Evolutionary conservation across 805 yeast genomes (phyloP).

Genomic region (Kluyveromyces dobzhanskii): DNA sequence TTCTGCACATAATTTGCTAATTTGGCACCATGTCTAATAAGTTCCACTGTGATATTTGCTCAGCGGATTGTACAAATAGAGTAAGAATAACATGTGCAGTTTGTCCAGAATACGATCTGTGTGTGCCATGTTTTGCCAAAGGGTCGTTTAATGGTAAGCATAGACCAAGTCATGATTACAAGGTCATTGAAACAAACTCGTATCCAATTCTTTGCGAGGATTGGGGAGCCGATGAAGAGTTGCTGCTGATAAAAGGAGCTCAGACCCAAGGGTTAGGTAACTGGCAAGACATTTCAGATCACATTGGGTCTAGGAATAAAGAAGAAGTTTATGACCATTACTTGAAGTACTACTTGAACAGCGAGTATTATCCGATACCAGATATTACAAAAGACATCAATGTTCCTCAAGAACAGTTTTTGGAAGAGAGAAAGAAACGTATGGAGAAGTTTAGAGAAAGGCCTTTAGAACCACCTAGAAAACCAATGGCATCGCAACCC

Average conservation of each 20-base stretch:
- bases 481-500: constrained; percentile 89
- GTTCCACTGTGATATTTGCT: constrained; percentile 91
- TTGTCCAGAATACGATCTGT: constrained; percentile 90
- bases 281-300: constrained; percentile 98
- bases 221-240: constrained; percentile 99
- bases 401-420: constrained; percentile 60
- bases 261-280: constrained; percentile 90
- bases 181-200: constrained; percentile 87
- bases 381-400: constrained; percentile 66
- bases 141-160: constrained; percentile 79
- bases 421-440: constrained; percentile 57
- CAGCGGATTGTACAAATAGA: constrained; percentile 90
- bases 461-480: constrained; percentile 79
- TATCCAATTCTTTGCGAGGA: constrained; percentile 83
- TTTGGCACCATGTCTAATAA: constrained; percentile 29
- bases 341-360: constrained; percentile 56
- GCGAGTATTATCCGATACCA: constrained; percentile 79
- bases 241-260: constrained; percentile 80
- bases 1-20: no score
- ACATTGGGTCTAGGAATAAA: constrained; percentile 83
- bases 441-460: constrained; percentile 63
- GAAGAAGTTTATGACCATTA: constrained; percentile 90
- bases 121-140: constrained; percentile 92
- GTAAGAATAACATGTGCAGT: constrained; percentile 88
- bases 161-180: constrained; percentile 90